Base-by-base conservation (phyloP, 2,329 filamentous ascomycete genomes). In the Monosporascus sp. region DNA sequence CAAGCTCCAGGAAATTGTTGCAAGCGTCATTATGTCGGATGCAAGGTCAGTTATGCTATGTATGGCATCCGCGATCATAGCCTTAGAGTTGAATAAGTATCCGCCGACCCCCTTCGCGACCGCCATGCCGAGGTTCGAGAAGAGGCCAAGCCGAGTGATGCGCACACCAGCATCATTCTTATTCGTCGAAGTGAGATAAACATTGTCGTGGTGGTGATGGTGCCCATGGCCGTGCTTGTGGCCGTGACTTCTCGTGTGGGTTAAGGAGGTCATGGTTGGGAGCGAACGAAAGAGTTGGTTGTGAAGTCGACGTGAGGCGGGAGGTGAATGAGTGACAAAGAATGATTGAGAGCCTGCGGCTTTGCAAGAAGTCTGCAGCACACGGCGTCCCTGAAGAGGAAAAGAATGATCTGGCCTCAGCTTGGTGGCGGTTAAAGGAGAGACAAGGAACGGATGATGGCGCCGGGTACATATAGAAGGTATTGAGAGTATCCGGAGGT, bases 1-100 rank as follows among this genome's bases (percentile, higher is more conserved):
- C 55, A 97, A 74, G 55, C 92, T 96, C 85, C 89, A 96, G 20
- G 92, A 93, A 47, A 99, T 92, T 9, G 94, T 99, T 17, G 90
- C 89, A 20, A 99, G 81, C 1, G 94, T 99, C 70, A 97, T 85
- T 63, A 99, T 81, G 70, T 99, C 94, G 51, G 92, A 97, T 56
- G 96, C 91, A 53, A 99, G 82, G 72, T 99, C 94, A 48, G 93
- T 96, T 61, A 97, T 80, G 65, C 91, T 93, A 75, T 99, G 94
- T 75, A 96, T 93, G 52, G 91, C 94, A 70, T 99, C 94, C 67
- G 94, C 92, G 55, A 92, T 78, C 78, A 96, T 88, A 54, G 90
- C 87, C 73, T 97, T 91, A 45, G 92, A 97, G 72, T 97, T 92
- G 78, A 99, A 97, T 60, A 87, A 77, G 75, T 94, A 96, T 62